Percentiles rank a stretch among this genome's conserved stretches.
phyloP scores from a whole-genome alignment of 495 filamentous ascomycete genomes.

The Annulohypoxylon bovei region DNA sequence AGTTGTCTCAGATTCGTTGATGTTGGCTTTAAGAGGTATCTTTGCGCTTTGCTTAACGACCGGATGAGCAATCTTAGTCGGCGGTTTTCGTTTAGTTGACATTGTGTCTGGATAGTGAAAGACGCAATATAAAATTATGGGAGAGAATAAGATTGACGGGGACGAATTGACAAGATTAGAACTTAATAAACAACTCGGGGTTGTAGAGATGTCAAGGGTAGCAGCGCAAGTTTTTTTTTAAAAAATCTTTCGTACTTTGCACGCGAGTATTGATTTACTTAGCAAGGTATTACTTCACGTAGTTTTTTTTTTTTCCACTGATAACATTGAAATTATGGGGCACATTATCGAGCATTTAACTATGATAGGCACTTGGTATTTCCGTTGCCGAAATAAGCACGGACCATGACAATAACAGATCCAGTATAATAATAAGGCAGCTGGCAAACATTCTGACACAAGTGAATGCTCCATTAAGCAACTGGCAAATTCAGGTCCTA shows the following conservation, averaged over 20 bases:
- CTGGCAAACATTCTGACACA: background rate
- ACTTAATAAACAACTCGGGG: background rate
- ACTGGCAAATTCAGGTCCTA: background rate
- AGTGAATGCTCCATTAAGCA: too few species aligned
- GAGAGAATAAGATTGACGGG: background rate
- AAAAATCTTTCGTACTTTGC: conserved; percentile 20
- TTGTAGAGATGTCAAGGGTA: background rate
- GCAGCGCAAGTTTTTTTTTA: conserved; percentile 6
- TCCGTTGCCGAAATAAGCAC: conserved; percentile 18
- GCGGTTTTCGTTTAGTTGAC: conserved; percentile 64
- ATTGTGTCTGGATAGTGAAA: conserved; percentile 42
- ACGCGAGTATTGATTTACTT: conserved; percentile 3
- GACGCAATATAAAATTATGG: background rate
- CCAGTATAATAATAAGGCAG: too few species aligned
- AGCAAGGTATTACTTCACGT: conserved; percentile 5
- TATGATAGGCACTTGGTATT: conserved; percentile 36
- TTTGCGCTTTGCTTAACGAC: conserved; percentile 67
- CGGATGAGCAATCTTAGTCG: conserved; percentile 58
- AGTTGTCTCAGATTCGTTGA: conserved; percentile 79
- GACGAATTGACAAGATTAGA: background rate
- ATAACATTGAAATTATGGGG: conserved; percentile 12
- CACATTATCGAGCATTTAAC: background rate
- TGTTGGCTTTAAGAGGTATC: conserved; percentile 65
- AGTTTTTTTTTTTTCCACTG: conserved; percentile 27
- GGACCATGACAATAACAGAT: background rate